Evolutionary conservation across 2,329 filamentous ascomycete species (phyloP).

Genomic region (Ascochyta clinopodiicola): DNA sequence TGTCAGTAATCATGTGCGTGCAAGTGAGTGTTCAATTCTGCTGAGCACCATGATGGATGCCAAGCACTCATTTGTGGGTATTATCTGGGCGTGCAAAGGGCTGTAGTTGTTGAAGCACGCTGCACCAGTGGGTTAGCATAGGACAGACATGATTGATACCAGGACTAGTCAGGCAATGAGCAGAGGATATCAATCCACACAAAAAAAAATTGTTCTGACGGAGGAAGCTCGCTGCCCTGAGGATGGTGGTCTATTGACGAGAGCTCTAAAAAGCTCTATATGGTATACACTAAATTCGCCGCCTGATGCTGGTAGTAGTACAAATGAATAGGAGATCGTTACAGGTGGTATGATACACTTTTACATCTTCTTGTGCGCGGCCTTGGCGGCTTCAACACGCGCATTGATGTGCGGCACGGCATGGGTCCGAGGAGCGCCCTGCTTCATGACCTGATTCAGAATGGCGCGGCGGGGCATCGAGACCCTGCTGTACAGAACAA

Average conservation of each 20-base stretch:
- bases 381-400: slow-evolving; percentile 28
- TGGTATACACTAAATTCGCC: slow-evolving; percentile 14
- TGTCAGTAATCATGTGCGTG: not conserved
- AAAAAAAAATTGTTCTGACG: too few species aligned
- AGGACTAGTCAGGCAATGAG: too few species aligned
- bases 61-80: slow-evolving; percentile 18
- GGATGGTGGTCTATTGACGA: too few species aligned
- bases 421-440: slow-evolving; percentile 22
- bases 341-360: not conserved
- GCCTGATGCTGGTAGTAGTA: slow-evolving; percentile 15
- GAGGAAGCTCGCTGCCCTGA: too few species aligned
- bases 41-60: slow-evolving; percentile 34
- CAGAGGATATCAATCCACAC: too few species aligned
- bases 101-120: too few species aligned
- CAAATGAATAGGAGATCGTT: slow-evolving; percentile 15
- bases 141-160: too few species aligned
- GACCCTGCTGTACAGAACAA: slow-evolving; percentile 73
- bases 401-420: slow-evolving; percentile 29
- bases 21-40: not conserved
- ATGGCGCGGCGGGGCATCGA: slow-evolving; percentile 43
- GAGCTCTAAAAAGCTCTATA: slow-evolving; percentile 10
- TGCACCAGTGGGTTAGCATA: too few species aligned
- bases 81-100: not conserved
- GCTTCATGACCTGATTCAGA: slow-evolving; percentile 38
- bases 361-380: slow-evolving; percentile 24